These are phyloP conservation scores for Murraya paniculata DNA, from an alignment of 345 rosid species.

Conservation along the genomic window DNA sequence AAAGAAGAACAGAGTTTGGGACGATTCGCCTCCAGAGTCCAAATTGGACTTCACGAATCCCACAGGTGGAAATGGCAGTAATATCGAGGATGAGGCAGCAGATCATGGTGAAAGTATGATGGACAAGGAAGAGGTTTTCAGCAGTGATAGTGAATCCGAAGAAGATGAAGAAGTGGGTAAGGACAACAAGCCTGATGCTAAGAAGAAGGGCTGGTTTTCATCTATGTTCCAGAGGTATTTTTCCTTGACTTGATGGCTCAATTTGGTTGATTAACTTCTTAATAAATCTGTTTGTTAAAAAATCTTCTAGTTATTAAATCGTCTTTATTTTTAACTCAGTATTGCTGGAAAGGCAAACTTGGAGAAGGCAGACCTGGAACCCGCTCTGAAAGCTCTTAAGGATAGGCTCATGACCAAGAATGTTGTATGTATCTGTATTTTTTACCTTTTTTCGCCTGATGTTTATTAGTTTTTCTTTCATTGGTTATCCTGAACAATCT, in stretches of 20 bases:
- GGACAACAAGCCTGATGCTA: conserved; percentile 63
- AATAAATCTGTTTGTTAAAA: neutral
- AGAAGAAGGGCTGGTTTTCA: conserved; percentile 96
- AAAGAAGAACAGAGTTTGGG: conserved; percentile 96
- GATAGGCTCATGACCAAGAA: conserved; percentile 99
- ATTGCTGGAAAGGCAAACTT: conserved; percentile 97
- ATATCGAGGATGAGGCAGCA: conserved; percentile 66
- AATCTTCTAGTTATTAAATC: neutral
- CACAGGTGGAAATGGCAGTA: conserved; percentile 48
- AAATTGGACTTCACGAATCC: conserved; percentile 90
- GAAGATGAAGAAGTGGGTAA: conserved; percentile 63
- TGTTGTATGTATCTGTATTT: conserved; percentile 60
- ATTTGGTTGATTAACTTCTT: neutral
- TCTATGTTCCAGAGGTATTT: conserved; percentile 91
- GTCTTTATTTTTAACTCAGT: conserved; percentile 38
- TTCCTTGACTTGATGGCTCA: conserved; percentile 1
- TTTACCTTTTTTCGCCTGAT: neutral
- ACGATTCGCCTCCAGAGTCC: conserved; percentile 61
- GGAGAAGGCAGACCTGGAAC: conserved; percentile 89
- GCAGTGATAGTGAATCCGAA: conserved; percentile 86
- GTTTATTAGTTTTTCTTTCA: neutral
- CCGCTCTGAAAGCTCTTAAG: conserved; percentile 92
- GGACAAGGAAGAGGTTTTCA: conserved; percentile 86
- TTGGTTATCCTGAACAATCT: neutral
- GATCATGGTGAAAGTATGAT: conserved; percentile 97